phyloP scores from a whole-genome alignment of 225 moss, liverwort and hornwort species.

The Thuidium tamariscinum region DNA sequence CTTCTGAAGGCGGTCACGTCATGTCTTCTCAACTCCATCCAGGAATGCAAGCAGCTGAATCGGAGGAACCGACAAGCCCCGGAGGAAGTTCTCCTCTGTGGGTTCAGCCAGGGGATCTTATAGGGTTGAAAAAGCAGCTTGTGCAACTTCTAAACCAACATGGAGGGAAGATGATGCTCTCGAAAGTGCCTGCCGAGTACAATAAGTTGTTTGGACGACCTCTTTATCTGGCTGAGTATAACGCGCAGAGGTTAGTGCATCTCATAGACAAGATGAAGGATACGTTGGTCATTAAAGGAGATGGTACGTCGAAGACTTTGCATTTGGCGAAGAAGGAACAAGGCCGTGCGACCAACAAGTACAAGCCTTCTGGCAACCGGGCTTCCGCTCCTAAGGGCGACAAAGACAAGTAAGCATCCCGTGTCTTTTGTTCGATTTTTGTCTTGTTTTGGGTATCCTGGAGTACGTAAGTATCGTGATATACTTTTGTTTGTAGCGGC shows the following conservation, averaged over 20 bases:
- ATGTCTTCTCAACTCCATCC: constrained; percentile 11
- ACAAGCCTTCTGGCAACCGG: constrained; percentile 55
- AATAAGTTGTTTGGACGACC: constrained; percentile 58
- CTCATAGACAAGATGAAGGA: constrained; percentile 80
- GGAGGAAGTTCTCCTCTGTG: constrained; percentile 36
- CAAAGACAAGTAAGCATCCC: constrained; percentile 29
- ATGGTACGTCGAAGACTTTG: constrained; percentile 51
- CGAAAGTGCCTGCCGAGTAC: constrained; percentile 72
- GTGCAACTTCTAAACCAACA: constrained; percentile 47
- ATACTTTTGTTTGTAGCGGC: neutral
- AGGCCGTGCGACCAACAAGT: constrained; percentile 47
- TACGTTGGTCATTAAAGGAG: constrained; percentile 57
- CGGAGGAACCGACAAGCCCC: constrained; percentile 45
- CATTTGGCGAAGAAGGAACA: constrained; percentile 48
- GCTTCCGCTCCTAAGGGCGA: constrained; percentile 43
- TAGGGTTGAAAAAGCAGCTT: constrained; percentile 59
- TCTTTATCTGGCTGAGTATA: constrained; percentile 60
- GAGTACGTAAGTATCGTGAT: neutral
- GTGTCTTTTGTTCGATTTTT: neutral
- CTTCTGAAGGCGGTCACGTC: constrained; percentile 25
- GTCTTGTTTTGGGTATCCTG: neutral
- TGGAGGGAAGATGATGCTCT: constrained; percentile 64
- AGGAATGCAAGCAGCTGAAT: constrained; percentile 36
- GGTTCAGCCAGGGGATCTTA: constrained; percentile 43
- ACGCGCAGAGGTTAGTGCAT: constrained; percentile 47